A percentile compares a stretch with the other conserved stretches of the same genome.
Conservation (phyloP, 139 green algal genomes). For the Haematococcus lacustris region DNA sequence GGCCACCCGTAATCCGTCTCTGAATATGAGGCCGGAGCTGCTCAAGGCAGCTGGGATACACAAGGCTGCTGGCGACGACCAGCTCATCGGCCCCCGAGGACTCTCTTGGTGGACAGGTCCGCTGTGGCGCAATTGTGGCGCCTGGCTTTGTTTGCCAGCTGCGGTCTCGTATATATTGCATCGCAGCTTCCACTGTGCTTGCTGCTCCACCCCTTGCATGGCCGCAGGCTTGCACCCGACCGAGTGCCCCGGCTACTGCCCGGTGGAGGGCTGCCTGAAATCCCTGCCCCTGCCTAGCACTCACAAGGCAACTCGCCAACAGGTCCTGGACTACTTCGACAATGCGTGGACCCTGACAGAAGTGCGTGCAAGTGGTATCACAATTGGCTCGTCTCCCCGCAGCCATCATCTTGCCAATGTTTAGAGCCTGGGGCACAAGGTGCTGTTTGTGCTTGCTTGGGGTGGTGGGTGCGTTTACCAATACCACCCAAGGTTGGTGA, state of each 20-base stretch:
- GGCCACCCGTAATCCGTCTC: conserved; percentile 40
- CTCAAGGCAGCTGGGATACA: conserved; percentile 5
- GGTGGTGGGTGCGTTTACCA: not conserved
- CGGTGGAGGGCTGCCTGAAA: conserved; percentile 32
- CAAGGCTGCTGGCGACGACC: conserved; percentile 19
- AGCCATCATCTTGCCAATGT: not conserved
- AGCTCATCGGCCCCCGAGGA: conserved; percentile 29
- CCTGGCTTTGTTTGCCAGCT: no score
- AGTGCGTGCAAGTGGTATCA: conserved; percentile 29
- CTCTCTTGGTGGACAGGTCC: conserved; percentile 52
- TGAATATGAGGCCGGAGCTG: conserved; percentile 28
- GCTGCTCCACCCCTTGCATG: no score
- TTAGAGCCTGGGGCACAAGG: no score
- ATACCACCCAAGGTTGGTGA: no score
- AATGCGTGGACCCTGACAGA: conserved; percentile 70
- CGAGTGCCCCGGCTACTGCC: conserved; percentile 37
- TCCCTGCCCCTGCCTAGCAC: conserved; percentile 55
- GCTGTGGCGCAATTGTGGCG: no score
- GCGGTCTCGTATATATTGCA: no score
- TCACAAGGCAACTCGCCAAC: conserved; percentile 33
- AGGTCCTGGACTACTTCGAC: conserved; percentile 70
- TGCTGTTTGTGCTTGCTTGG: not conserved
- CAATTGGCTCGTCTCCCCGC: not conserved
- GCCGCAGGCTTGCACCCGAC: conserved; percentile 27
- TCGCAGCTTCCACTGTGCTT: no score